Conservation (phyloP, 129 eudicot genomes). For the Sambucus nigra region DNA sequence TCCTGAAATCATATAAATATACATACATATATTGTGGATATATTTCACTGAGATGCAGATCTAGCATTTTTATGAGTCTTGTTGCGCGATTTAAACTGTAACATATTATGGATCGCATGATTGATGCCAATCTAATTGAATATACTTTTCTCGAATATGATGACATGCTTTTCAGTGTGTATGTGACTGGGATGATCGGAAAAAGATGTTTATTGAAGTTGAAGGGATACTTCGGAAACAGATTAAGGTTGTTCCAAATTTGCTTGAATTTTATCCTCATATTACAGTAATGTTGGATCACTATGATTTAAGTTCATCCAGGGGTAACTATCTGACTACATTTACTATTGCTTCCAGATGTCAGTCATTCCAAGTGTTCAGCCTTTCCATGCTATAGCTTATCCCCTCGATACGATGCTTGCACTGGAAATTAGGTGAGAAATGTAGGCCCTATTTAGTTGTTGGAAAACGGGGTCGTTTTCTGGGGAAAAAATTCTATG, state of each 20-base stretch:
- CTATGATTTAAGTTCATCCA: not conserved
- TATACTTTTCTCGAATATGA: not conserved
- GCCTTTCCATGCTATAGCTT: slow-evolving; percentile 97
- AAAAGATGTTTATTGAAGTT: slow-evolving; percentile 76
- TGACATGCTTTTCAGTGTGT: slow-evolving; percentile 49
- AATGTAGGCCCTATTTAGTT: no score
- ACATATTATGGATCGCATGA: no score
- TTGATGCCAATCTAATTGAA: no score
- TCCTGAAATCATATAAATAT: no score
- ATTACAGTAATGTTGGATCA: not conserved
- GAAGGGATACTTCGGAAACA: slow-evolving; percentile 80
- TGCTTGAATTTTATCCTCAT: not conserved
- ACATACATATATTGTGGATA: no score
- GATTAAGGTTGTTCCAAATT: slow-evolving; percentile 54
- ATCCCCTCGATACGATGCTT: slow-evolving; percentile 95
- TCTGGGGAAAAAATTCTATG: no score
- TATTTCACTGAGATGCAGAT: no score
- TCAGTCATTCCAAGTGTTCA: slow-evolving; percentile 96
- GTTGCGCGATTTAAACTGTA: no score
- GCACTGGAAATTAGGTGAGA: slow-evolving; percentile 85
- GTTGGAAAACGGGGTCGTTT: no score
- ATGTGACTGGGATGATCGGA: slow-evolving; percentile 90
- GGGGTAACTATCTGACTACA: slow-evolving; percentile 8
- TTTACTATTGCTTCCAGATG: slow-evolving; percentile 39
- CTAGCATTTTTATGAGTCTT: no score